Base-by-base conservation (phyloP, 805 yeast genomes). In the Allodekkera sacchari region DNA sequence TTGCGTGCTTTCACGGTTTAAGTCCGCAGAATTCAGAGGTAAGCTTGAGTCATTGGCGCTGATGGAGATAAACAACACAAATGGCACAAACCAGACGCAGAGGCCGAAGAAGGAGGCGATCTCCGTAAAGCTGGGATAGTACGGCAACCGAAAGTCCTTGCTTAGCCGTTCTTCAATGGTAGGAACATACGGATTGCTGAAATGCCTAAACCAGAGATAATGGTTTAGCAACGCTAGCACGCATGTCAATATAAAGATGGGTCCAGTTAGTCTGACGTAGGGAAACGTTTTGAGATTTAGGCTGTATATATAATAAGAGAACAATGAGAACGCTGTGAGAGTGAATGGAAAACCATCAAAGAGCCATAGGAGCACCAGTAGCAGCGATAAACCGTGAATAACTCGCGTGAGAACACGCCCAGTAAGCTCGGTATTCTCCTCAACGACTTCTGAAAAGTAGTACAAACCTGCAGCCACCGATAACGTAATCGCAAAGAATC, bases 41-140 rank as follows among this genome's bases (percentile, higher is more conserved):
- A 92, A 66, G 13, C 82, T 75, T 48, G 83, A 81, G 49, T 92
- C 98, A 40, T 84, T 83, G 1, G 96, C 96, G 51, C 94, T 83
- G 37, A 92, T 64, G 19, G 95, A 80, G 12, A 92, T 89, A 55
- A 92, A 89, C 35, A 92, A 64, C 4, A 95, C 78, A 54, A 92
- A 85, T 21, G 98, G 98, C 18, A 92, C 72, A 37, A 89, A 68
- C 98, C 98, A 92, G 13, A 92, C 77, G 46, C 92, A 78, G 25
- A 92, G 59, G 1, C 96, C 98, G 52, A 92, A 88, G 55, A 92
- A 92, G 3, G 96, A 81, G n/a, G 96, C 83, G 4, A 92, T 83
- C 52, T 92, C 95, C 1, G 87, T 66, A 50, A 89, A 89, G 9
- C 81, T 66, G 2, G 95, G 94, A 33, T 83, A 71, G 28, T 73